Evolutionary conservation across 768 basidiomycete species (phyloP).

Genomic region (Rhizopogon rudus): DNA sequence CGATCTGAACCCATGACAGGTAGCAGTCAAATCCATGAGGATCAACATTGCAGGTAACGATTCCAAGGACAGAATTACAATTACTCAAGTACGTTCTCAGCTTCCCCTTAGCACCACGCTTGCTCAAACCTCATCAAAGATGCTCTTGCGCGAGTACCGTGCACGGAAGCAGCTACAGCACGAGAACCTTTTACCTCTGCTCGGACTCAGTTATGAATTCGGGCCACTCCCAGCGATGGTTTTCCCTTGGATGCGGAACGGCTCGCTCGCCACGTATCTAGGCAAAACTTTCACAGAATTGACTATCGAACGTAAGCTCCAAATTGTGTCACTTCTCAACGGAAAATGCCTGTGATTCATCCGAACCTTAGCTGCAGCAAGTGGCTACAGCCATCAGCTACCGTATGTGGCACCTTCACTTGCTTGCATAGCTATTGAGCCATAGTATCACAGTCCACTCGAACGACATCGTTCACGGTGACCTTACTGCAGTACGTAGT

Average conservation of each 20-base stretch:
- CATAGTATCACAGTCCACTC: not conserved
- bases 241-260: slow-evolving; percentile 30
- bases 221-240: slow-evolving; percentile 26
- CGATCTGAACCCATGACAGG: not conserved
- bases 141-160: slow-evolving; percentile 10
- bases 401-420: not conserved
- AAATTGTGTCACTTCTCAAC: slow-evolving; percentile 9
- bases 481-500: slow-evolving; percentile 26
- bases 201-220: slow-evolving; percentile 24
- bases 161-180: slow-evolving; percentile 25
- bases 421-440: not conserved
- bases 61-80: not conserved
- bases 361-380: not conserved
- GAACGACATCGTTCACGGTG: not conserved
- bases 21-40: slow-evolving; percentile 3
- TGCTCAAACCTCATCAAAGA: not conserved
- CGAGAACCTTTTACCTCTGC: slow-evolving; percentile 22
- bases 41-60: not conserved
- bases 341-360: not conserved
- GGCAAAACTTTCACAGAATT: slow-evolving; percentile 6
- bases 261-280: slow-evolving; percentile 20
- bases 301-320: not conserved
- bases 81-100: not conserved
- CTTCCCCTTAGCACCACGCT: not conserved
- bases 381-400: slow-evolving; percentile 16